phyloP scores from a whole-genome alignment of 371 early-diverging fungal genomes.

The Rhizomucor miehei region DNA sequence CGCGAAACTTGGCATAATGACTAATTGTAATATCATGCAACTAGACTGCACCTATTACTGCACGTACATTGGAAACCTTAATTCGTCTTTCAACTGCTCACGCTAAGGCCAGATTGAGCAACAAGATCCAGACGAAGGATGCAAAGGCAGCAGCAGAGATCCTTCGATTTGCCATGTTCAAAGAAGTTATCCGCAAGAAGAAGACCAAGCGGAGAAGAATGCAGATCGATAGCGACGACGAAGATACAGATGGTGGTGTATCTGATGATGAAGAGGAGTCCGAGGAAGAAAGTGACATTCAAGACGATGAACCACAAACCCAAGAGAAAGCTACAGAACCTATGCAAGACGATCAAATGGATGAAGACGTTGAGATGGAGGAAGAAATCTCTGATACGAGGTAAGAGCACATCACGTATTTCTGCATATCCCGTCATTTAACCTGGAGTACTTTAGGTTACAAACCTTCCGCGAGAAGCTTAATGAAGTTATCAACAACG shows the following conservation, averaged over 20 bases:
- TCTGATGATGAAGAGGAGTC: conserved; percentile 38
- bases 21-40: not conserved
- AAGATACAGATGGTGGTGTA: conserved; percentile 11
- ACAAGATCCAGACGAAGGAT: conserved; percentile 80
- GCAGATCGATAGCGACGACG: conserved; percentile 20
- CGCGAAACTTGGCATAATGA: not conserved
- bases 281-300: conserved; percentile 18
- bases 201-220: conserved; percentile 56
- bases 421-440: not conserved
- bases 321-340: not conserved
- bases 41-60: conserved; percentile 87
- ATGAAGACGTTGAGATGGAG: conserved; percentile 22
- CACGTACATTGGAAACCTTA: conserved; percentile 98
- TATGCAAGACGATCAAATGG: conserved; percentile 15
- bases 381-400: conserved; percentile 20
- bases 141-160: conserved; percentile 85
- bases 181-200: conserved; percentile 67
- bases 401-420: conserved; percentile 5
- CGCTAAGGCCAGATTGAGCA: conserved; percentile 93
- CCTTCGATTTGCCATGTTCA: conserved; percentile 89
- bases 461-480: conserved; percentile 30
- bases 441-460: conserved; percentile 14
- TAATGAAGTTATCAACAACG: conserved; percentile 11
- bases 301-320: conserved; percentile 3
- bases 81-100: conserved; percentile 99